Evolutionary conservation across 208 protist species (phyloP).

Genomic region (Crithidia brevicula): DNA sequence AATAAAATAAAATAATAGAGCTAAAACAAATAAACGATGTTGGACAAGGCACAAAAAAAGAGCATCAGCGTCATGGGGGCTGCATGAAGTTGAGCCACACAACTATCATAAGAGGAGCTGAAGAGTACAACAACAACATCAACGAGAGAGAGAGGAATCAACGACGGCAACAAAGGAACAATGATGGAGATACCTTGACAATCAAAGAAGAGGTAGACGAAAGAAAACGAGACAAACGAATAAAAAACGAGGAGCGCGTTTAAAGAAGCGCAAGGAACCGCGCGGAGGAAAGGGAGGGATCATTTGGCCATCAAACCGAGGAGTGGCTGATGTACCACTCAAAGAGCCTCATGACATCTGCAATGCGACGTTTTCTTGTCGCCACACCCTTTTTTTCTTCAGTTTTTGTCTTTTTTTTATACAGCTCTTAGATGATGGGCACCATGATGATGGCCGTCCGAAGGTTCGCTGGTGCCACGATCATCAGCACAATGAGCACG

Average conservation of each 20-base stretch:
- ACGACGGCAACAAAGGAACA: neutral
- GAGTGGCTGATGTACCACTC: too few species aligned
- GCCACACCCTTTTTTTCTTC: constrained; percentile 7
- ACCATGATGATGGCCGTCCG: constrained; percentile 52
- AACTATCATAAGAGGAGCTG: too few species aligned
- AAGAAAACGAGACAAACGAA: neutral
- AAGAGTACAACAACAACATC: too few species aligned
- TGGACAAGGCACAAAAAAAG: neutral
- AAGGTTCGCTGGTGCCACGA: constrained; percentile 56
- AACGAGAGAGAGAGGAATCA: neutral
- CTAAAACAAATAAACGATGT: neutral
- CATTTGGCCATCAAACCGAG: too few species aligned
- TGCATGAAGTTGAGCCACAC: too few species aligned
- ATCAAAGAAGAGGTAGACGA: neutral
- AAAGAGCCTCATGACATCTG: too few species aligned
- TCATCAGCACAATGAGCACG: constrained; percentile 36
- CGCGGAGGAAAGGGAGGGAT: too few species aligned
- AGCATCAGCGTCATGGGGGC: too few species aligned
- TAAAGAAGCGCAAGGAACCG: neutral
- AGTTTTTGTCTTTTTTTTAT: neutral
- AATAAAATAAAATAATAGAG: constrained; percentile 5
- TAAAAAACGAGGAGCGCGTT: neutral
- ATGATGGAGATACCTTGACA: neutral
- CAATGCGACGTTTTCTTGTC: neutral
- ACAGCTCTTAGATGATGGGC: constrained; percentile 36